A percentile compares a stretch with the other conserved stretches of the same genome.
These are phyloP conservation scores for Actinidia polygama DNA, from an alignment of 179 eudicot species.

Conservation along the genomic window DNA sequence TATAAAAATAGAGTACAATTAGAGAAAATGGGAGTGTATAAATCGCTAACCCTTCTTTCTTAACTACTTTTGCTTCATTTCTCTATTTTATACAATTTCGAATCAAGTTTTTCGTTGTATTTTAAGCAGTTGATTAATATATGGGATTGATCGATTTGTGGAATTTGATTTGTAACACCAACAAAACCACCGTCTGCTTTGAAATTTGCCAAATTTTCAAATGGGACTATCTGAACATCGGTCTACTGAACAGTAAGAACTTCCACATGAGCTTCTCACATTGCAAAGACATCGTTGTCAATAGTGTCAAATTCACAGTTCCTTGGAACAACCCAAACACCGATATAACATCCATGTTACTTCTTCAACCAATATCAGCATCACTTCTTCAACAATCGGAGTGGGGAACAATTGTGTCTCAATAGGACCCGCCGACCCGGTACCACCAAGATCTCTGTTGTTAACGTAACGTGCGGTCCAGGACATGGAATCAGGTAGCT, in stretches of 20 bases:
- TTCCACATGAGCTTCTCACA: constrained; percentile 56
- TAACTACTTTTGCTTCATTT: too few species aligned
- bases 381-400: constrained; percentile 40
- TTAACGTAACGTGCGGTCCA: constrained; percentile 64
- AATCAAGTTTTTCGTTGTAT: too few species aligned
- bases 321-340: constrained; percentile 74
- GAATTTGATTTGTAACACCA: too few species aligned
- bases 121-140: too few species aligned
- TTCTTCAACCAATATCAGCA: constrained; percentile 34
- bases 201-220: too few species aligned
- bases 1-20: too few species aligned
- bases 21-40: too few species aligned
- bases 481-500: constrained; percentile 84
- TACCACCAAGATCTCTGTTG: constrained; percentile 46
- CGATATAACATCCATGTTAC: constrained; percentile 79
- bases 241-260: constrained; percentile 54
- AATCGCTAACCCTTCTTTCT: too few species aligned
- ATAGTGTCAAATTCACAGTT: constrained; percentile 44
- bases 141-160: too few species aligned
- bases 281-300: constrained; percentile 33
- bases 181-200: too few species aligned
- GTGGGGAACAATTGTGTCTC: constrained; percentile 85
- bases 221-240: too few species aligned
- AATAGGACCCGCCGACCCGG: constrained; percentile 77
- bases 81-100: too few species aligned